Evolutionary conservation across 176 grass and related monocot genomes (phyloP), one percentile per base, ranked within the genome.

Genomic region (Bolboschoenus planiculmis): DNA sequence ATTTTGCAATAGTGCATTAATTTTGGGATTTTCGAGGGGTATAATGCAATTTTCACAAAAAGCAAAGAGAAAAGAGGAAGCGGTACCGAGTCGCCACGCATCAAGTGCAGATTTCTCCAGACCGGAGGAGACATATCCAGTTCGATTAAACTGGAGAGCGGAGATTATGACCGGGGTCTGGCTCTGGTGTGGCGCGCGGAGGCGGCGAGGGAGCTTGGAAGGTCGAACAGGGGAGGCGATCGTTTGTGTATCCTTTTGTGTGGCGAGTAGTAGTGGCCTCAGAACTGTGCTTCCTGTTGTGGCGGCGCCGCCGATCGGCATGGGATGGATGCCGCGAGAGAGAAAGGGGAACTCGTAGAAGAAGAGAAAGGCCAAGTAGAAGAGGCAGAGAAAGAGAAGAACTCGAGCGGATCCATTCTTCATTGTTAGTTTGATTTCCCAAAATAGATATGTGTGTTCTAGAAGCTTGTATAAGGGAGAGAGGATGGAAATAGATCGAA

Each of bases 341-440:
- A 89, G 60, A 67, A 90, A 90, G n/a, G 88, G 88, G 21, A 90
- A 44, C 60, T 86, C 84, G 10, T 59, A 90, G 58, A 86, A 73
- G 13, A 71, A 56, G n/a, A 90, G 80, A 65, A 90, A 74, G 18
- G 60, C 81, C 26, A 86, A 18, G 81, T 90, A 90, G 50, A 90
- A 26, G 1, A 90, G 39, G 31, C 40, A 56, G 4, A 90, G 8
- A 53, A 61, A 36, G 51, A 90, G 61, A 18, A 90, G 47, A 50
- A 83, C n/a, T 44, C 72, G 80, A 31, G 85, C 29, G 43, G 72
- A 58, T 46, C 61, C 51, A 51, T 65, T 83, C 80, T 64, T 85
- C 70, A 78, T 80, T 46, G 43, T 76, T 77, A 27, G 11, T 24
- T 56, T 84, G 1, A 7, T 48, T 1, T 20, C 44, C 18, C 27